phyloP scores from a whole-genome alignment of 2,329 filamentous ascomycete genomes.

The Trichoderma atroviride region DNA sequence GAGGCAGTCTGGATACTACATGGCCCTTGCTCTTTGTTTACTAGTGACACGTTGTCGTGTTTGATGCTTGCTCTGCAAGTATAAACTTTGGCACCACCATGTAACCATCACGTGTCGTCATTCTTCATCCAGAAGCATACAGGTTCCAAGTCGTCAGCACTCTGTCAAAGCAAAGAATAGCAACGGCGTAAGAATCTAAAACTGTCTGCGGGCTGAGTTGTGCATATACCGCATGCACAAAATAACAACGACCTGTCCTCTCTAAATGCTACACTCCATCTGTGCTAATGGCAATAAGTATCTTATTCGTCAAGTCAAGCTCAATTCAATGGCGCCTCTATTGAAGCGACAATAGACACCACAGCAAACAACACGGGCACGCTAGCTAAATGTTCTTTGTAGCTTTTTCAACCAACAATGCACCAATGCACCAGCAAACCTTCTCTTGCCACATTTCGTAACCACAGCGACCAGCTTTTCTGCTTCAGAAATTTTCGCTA shows the following conservation, averaged over 20 bases:
- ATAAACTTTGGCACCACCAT: background rate
- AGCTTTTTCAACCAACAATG: background rate
- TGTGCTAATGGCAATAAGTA: background rate
- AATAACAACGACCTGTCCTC: background rate
- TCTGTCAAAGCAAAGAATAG: conserved; percentile 1
- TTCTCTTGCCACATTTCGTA: background rate
- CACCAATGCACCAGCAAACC: background rate
- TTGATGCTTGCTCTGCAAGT: background rate
- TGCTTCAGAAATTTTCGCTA: background rate
- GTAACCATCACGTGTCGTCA: background rate
- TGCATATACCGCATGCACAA: background rate
- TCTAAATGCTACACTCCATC: background rate
- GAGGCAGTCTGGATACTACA: background rate
- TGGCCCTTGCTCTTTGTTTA: background rate
- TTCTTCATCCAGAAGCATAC: background rate
- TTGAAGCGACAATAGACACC: background rate
- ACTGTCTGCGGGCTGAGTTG: background rate
- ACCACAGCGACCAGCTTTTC: background rate
- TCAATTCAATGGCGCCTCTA: background rate
- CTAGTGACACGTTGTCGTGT: conserved; percentile 14
- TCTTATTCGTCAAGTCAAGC: background rate
- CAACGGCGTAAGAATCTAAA: background rate
- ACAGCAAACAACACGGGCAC: background rate
- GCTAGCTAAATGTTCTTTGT: background rate
- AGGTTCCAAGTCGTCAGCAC: background rate